phyloP scores from a whole-genome alignment of 2,329 filamentous ascomycete genomes.

The Sporothrix brunneoviolacea region DNA sequence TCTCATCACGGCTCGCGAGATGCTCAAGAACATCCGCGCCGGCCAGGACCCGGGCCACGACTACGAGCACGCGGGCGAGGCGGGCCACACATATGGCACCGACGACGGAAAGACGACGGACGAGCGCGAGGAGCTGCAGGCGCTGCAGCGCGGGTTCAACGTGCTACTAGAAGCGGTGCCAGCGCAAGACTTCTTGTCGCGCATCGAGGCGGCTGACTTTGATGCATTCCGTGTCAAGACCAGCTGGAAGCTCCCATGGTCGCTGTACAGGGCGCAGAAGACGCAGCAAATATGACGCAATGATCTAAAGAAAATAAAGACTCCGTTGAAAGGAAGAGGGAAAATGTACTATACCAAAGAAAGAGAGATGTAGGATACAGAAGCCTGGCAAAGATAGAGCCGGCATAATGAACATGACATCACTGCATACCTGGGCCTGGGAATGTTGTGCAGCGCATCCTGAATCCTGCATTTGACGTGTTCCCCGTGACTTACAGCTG shows the following conservation, averaged over 20 bases:
- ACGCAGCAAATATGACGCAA: slow-evolving; percentile 39
- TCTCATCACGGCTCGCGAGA: slow-evolving; percentile 85
- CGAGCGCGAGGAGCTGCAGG: slow-evolving; percentile 39
- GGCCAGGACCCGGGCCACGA: slow-evolving; percentile 74
- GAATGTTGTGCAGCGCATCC: too few relatives aligned
- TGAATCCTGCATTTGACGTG: too few relatives aligned
- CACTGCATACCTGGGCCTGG: too few relatives aligned
- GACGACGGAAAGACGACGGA: slow-evolving; percentile 6
- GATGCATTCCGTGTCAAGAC: slow-evolving; percentile 64
- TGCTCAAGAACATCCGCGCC: slow-evolving; percentile 72
- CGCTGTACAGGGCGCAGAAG: slow-evolving; percentile 49
- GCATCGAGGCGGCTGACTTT: slow-evolving; percentile 75
- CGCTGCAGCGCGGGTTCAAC: slow-evolving; percentile 58
- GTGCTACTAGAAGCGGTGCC: slow-evolving; percentile 75
- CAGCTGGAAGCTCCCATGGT: slow-evolving; percentile 83
- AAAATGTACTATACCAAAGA: too few relatives aligned
- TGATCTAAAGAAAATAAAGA: not conserved
- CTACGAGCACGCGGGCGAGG: slow-evolving; percentile 80
- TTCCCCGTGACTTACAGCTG: too few relatives aligned
- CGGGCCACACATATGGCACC: slow-evolving; percentile 50
- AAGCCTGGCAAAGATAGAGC: too few relatives aligned
- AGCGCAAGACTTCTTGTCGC: slow-evolving; percentile 70
- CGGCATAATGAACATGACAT: too few relatives aligned
- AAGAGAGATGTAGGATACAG: too few relatives aligned
- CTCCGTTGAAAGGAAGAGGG: too few relatives aligned